phyloP scores from a whole-genome alignment of 495 filamentous ascomycete species.

The Umbilicaria muhlenbergii region DNA sequence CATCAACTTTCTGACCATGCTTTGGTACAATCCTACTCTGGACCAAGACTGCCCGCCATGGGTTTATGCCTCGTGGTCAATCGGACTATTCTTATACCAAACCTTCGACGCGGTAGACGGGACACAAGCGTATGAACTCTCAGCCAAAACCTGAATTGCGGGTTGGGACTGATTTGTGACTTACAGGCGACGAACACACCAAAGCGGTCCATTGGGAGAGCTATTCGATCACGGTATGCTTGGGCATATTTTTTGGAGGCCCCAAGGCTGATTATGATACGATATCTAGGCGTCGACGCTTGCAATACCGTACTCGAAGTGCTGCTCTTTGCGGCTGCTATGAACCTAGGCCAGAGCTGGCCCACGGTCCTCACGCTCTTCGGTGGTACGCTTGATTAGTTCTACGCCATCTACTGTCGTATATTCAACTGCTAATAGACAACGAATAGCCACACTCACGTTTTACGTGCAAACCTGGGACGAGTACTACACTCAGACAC shows the following conservation, averaged over 20 bases:
- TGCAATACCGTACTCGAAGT: constrained; percentile 91
- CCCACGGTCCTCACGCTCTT: constrained; percentile 72
- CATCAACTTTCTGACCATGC: constrained; percentile 76
- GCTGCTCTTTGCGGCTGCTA: constrained; percentile 74
- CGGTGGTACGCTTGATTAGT: constrained; percentile 39
- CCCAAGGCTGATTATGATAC: background rate
- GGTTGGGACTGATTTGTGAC: constrained; percentile 5
- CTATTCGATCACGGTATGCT: constrained; percentile 81
- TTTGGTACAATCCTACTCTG: constrained; percentile 92
- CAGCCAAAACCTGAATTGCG: constrained; percentile 8
- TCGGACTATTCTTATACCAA: constrained; percentile 89
- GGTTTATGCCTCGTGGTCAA: constrained; percentile 87
- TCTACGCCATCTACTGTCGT: background rate
- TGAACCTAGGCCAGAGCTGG: constrained; percentile 91
- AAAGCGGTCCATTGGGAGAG: constrained; percentile 88
- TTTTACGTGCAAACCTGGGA: constrained; percentile 99
- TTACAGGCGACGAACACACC: constrained; percentile 62
- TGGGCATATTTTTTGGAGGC: background rate
- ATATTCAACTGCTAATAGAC: background rate
- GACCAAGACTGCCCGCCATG: constrained; percentile 86
- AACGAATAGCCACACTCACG: constrained; percentile 49
- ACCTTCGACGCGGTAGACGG: constrained; percentile 97
- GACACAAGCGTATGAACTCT: constrained; percentile 58
- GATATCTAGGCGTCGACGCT: constrained; percentile 60
- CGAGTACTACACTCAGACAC: constrained; percentile 92